Percentiles rank a stretch among this genome's conserved stretches.
These are phyloP conservation scores for Blepharisma stoltei DNA, from an alignment of 73 alveolate genomes.

Conservation along the genomic window DNA sequence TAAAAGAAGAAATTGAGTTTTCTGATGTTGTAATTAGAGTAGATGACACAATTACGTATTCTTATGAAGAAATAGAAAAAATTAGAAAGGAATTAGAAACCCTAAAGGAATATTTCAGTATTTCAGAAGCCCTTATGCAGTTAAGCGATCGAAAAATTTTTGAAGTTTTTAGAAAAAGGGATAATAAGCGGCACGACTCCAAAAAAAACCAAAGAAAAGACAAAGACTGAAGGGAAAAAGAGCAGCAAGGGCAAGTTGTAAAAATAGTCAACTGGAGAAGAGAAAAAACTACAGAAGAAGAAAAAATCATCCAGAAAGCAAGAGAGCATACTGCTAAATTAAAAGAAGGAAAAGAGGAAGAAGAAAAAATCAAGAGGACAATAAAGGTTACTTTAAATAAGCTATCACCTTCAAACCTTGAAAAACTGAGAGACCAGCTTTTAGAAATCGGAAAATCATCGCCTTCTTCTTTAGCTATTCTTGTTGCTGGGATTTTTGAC, in stretches of 20 bases:
- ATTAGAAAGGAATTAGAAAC: too few relatives aligned
- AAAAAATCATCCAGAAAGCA: conserved; percentile 28
- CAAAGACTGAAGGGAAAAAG: too few relatives aligned
- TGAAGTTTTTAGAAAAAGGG: too few relatives aligned
- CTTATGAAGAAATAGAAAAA: too few relatives aligned
- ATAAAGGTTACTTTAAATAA: conserved; percentile 18
- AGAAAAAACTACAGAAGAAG: conserved; percentile 21
- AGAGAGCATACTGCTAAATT: background rate
- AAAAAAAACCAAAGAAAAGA: too few relatives aligned
- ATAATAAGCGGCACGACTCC: too few relatives aligned
- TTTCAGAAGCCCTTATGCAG: too few relatives aligned
- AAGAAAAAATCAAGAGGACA: background rate
- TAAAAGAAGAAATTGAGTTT: too few relatives aligned
- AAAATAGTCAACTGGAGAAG: background rate
- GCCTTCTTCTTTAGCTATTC: background rate
- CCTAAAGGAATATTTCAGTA: too few relatives aligned
- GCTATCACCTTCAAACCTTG: conserved; percentile 25
- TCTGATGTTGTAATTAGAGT: too few relatives aligned
- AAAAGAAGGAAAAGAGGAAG: background rate
- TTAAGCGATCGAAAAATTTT: too few relatives aligned
- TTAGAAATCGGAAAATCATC: background rate
- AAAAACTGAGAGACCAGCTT: background rate
- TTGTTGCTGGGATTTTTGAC: conserved; percentile 21
- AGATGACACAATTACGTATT: too few relatives aligned
- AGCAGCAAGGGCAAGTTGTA: background rate